Percentiles rank a stretch among this genome's conserved stretches.
Conservation (phyloP, 2,329 filamentous ascomycete species). For the Phaeoacremonium minimum region DNA sequence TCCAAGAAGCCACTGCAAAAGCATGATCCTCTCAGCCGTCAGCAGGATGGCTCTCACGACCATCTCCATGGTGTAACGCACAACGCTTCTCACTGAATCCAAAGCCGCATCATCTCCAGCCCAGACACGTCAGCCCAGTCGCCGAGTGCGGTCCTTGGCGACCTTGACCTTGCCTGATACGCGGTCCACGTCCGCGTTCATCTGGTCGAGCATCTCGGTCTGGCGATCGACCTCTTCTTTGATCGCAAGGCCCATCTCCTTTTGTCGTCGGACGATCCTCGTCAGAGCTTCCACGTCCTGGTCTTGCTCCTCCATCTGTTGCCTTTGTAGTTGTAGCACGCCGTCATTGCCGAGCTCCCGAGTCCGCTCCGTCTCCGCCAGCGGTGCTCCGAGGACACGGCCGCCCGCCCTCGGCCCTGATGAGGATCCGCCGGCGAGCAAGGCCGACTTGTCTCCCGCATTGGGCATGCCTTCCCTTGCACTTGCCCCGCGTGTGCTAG, state of each 20-base stretch:
- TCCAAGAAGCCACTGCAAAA: neutral
- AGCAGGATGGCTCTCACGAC: constrained; percentile 21
- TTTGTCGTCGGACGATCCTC: constrained; percentile 67
- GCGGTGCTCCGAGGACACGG: constrained; percentile 67
- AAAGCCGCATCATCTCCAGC: neutral
- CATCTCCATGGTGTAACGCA: constrained; percentile 10
- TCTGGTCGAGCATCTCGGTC: constrained; percentile 62
- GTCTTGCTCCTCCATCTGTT: constrained; percentile 73
- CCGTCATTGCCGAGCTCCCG: constrained; percentile 73
- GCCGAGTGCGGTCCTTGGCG: constrained; percentile 67
- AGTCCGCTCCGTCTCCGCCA: constrained; percentile 72
- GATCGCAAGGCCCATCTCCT: constrained; percentile 74
- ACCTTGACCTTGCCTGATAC: constrained; percentile 66
- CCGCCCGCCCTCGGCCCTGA: constrained; percentile 35
- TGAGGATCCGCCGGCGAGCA: constrained; percentile 36
- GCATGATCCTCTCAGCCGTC: neutral
- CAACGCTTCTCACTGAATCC: neutral
- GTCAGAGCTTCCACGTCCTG: constrained; percentile 64
- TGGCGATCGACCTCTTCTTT: constrained; percentile 69
- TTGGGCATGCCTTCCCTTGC: constrained; percentile 44
- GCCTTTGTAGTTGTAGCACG: constrained; percentile 67
- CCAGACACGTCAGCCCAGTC: constrained; percentile 38
- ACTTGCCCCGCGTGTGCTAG: constrained; percentile 38
- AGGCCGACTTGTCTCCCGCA: constrained; percentile 42
- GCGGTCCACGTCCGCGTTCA: constrained; percentile 64